phyloP scores from a whole-genome alignment of 2,329 filamentous ascomycete species.

The Ilyonectria destructans region DNA sequence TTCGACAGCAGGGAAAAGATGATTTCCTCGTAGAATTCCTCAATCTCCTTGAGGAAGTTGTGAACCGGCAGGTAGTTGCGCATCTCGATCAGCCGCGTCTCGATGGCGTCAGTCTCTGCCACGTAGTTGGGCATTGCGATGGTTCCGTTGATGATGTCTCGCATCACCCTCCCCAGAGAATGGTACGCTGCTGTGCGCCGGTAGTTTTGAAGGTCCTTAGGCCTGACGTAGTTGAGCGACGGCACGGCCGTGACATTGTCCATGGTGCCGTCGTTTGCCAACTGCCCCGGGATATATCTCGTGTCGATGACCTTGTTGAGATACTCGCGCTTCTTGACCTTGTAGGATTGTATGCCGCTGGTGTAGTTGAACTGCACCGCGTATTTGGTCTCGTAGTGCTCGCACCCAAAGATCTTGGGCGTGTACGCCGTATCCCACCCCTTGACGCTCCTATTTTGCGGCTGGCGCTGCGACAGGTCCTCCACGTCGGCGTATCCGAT shows the following conservation, averaged over 20 bases:
- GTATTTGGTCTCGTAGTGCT: constrained; percentile 45
- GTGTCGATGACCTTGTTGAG: constrained; percentile 43
- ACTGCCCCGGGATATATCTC: constrained; percentile 29
- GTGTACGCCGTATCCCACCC: constrained; percentile 46
- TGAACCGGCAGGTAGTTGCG: constrained; percentile 43
- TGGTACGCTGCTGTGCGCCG: constrained; percentile 44
- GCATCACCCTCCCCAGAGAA: constrained; percentile 40
- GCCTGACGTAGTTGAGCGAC: constrained; percentile 40
- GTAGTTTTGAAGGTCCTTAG: constrained; percentile 38
- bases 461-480: constrained; percentile 37
- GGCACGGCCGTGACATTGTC: constrained; percentile 42
- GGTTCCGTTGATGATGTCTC: constrained; percentile 44
- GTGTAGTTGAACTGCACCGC: constrained; percentile 45
- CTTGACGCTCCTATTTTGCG: constrained; percentile 17
- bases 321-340: constrained; percentile 38
- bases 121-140: constrained; percentile 42
- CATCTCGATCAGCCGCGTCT: constrained; percentile 42
- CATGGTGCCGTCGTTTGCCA: constrained; percentile 39
- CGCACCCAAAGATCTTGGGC: constrained; percentile 47
- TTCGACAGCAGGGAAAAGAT: constrained; percentile 46
- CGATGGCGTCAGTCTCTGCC: constrained; percentile 38
- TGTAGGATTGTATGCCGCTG: constrained; percentile 39
- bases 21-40: constrained; percentile 49
- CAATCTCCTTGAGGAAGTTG: constrained; percentile 39
- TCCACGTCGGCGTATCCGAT: constrained; percentile 46